Conservation (phyloP, 1,139 yeast species). For the Taphrina pruni region DNA sequence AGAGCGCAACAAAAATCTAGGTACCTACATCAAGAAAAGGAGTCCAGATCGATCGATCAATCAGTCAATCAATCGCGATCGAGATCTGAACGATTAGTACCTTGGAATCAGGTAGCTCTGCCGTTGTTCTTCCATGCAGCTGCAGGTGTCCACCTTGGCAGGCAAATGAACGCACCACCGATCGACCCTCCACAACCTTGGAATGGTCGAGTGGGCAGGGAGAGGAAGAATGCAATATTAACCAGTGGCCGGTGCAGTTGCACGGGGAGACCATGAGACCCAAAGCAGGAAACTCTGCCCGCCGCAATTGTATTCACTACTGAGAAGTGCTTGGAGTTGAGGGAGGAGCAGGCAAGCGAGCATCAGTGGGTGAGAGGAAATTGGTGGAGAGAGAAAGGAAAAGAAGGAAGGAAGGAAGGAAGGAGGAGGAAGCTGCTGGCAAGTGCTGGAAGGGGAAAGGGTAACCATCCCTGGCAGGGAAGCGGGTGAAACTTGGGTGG, state of each 20-base stretch:
- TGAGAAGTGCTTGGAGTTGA: not conserved
- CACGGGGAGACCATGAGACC: not conserved
- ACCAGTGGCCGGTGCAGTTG: too few species aligned
- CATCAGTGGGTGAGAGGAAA: not conserved
- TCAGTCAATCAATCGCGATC: too few species aligned
- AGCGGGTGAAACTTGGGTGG: not conserved
- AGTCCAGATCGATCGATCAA: too few species aligned
- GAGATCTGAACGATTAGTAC: too few species aligned
- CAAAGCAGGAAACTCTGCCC: not conserved
- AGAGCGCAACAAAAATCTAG: too few species aligned
- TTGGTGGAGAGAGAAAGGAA: not conserved
- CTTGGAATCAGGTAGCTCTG: too few species aligned
- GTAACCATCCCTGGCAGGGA: not conserved
- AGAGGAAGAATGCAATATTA: too few species aligned
- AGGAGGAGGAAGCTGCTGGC: constrained; percentile 8
- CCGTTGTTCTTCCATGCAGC: too few species aligned
- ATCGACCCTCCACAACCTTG: not conserved
- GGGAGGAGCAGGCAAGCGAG: not conserved
- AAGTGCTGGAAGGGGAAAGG: not conserved
- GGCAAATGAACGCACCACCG: not conserved
- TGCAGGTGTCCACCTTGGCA: too few species aligned
- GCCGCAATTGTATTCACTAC: not conserved
- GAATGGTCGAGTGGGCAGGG: too few species aligned
- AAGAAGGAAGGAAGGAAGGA: not conserved
- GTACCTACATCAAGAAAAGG: too few species aligned